These are phyloP conservation scores for Lactarius akahatsu DNA, from an alignment of 768 basidiomycete species.

Conservation along the genomic window DNA sequence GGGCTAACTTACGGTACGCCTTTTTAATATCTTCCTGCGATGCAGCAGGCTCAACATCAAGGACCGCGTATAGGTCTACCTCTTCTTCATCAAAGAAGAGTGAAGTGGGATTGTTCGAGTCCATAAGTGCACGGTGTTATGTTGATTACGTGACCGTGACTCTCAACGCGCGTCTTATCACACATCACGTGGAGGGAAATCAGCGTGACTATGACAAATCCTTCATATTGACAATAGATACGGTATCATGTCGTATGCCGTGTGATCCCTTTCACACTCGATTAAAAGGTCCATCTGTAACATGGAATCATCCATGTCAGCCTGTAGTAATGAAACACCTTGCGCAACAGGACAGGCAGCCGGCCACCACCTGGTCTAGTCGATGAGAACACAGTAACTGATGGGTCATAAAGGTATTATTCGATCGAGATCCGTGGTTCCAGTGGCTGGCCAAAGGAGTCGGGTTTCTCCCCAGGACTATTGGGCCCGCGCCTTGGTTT, in stretches of 20 bases:
- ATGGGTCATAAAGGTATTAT: slow-evolving; percentile 34
- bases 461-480: slow-evolving; percentile 45
- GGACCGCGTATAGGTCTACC: slow-evolving; percentile 77
- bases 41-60: slow-evolving; percentile 55
- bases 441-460: slow-evolving; percentile 53
- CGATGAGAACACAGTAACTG: not conserved
- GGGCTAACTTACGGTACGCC: slow-evolving; percentile 81
- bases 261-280: not conserved
- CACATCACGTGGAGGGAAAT: slow-evolving; percentile 16
- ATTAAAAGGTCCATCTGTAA: not conserved
- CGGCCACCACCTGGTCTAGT: not conserved
- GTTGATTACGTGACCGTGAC: not conserved
- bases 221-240: not conserved
- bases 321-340: not conserved
- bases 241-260: not conserved
- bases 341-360: not conserved
- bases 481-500: slow-evolving; percentile 22
- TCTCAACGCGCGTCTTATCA: slow-evolving; percentile 5
- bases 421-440: slow-evolving; percentile 77
- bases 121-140: slow-evolving; percentile 20
- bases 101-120: slow-evolving; percentile 60
- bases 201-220: slow-evolving; percentile 2
- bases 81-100: slow-evolving; percentile 79
- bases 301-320: not conserved
- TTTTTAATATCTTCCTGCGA: slow-evolving; percentile 71